Percentiles rank a stretch among this genome's conserved stretches.
Evolutionary conservation across 495 filamentous ascomycete genomes (phyloP).

Genomic region (Hypoxylon intermedium): DNA sequence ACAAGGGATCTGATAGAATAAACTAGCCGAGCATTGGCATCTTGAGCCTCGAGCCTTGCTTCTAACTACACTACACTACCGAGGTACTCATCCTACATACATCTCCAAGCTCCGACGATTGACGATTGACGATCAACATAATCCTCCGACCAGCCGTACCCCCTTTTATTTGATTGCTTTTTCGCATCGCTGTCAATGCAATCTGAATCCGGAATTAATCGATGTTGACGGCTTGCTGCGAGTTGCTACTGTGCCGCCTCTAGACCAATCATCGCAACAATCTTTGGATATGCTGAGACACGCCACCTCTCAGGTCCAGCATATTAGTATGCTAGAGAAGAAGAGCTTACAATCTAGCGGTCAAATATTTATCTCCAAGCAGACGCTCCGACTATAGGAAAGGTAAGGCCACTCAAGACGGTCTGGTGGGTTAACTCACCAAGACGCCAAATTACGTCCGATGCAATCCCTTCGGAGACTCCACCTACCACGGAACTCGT

Average conservation of each 20-base stretch:
- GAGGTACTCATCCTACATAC: not conserved
- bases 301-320: too few relatives aligned
- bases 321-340: not conserved
- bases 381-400: not conserved
- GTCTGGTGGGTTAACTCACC: not conserved
- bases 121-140: slow-evolving; percentile 11
- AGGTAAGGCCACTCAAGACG: not conserved
- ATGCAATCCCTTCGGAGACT: not conserved
- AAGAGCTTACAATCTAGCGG: not conserved
- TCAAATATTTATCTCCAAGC: not conserved
- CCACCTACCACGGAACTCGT: not conserved
- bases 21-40: not conserved
- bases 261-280: too few relatives aligned
- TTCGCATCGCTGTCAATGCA: not conserved
- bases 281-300: too few relatives aligned
- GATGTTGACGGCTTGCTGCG: too few relatives aligned
- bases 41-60: slow-evolving; percentile 21
- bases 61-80: too few relatives aligned
- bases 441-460: not conserved
- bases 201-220: not conserved
- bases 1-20: slow-evolving; percentile 14
- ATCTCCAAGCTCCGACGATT: not conserved
- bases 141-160: slow-evolving; percentile 6
- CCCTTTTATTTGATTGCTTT: slow-evolving; percentile 2
- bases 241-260: too few relatives aligned